Evolutionary conservation across 345 rosid genomes (phyloP), one percentile per base, ranked within the genome.

Genomic region (Salix dunnii): DNA sequence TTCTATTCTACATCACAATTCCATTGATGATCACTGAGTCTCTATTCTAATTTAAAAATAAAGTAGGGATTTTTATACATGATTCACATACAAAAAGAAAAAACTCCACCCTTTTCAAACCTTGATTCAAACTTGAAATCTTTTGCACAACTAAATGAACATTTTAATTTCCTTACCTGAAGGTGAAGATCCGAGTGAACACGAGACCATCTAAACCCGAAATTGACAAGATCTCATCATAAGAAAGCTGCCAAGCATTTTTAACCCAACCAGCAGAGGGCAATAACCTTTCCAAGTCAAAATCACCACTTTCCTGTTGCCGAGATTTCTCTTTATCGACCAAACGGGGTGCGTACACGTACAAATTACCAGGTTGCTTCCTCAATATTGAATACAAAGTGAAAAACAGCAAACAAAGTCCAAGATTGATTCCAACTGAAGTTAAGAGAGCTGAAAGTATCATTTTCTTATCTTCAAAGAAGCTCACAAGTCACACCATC

Each of bases 351-450:
- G 88, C 89, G 36, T 92, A 94, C 23, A 94, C 90, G 13, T 82
- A 65, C 65, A 76, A 67, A 76, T 91, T 88, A 16, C 85, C 79
- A 0, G 97, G 95, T 86, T 94, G 98, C 31, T 92, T 94, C 83
- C 91, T 85, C 78, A 91, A 71, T 51, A 92, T 81, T 17, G 97
- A 94, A 73, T 92, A 92, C 77, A 94, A 86, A n/a, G 94, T 85
- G 84, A 94, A 89, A 53, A 88, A 92, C 68, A 91, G 77, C 77
- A 90, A 80, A 72, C 97, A 92, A 72, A 94, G 94, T 38, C 92
- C 97, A n/a, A 90, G 88, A 82, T 94, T 94, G 90, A 94, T 91
- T 63, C 92, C 97, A n/a, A 94, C 98, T 13, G 98, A 92, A 46
- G 98, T 92, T 79, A 94, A 82, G 60, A 94, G 91, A 64, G 98